These are phyloP conservation scores for Colletotrichum tanaceti DNA, from an alignment of 2,329 filamentous ascomycete species.

Conservation along the genomic window DNA sequence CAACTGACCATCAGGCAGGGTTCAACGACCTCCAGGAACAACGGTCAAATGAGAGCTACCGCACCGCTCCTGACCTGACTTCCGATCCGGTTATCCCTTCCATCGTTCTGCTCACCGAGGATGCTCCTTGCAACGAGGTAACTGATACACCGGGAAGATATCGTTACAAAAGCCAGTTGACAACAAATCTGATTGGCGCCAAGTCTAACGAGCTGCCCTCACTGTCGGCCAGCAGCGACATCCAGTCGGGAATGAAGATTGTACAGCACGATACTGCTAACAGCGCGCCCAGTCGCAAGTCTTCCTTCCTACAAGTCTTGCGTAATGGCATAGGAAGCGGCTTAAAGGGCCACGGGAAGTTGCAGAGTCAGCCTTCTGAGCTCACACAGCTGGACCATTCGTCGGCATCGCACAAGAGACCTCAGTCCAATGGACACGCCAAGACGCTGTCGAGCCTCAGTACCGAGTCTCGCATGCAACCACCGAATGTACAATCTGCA, in stretches of 20 bases:
- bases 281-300: conserved; percentile 1
- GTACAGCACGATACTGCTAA: neutral
- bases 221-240: conserved; percentile 51
- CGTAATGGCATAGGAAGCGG: conserved; percentile 12
- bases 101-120: neutral
- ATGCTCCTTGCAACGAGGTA: conserved; percentile 40
- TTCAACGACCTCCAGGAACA: conserved; percentile 7
- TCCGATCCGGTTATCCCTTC: neutral
- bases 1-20: conserved; percentile 5
- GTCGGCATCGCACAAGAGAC: conserved; percentile 5
- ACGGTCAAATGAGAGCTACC: conserved; percentile 45
- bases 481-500: neutral
- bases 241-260: conserved; percentile 55
- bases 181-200: conserved; percentile 48
- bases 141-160: conserved; percentile 54
- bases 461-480: conserved; percentile 36
- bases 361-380: conserved; percentile 28
- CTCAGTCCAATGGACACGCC: conserved; percentile 23
- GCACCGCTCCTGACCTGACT: conserved; percentile 43
- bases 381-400: neutral
- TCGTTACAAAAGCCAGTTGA: conserved; percentile 53
- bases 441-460: conserved; percentile 41
- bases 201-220: conserved; percentile 46
- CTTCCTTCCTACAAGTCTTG: conserved; percentile 27
- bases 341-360: conserved; percentile 24